These are phyloP conservation scores for Solanum ossicruentum DNA, from an alignment of 257 asterid genomes.

Conservation along the genomic window DNA sequence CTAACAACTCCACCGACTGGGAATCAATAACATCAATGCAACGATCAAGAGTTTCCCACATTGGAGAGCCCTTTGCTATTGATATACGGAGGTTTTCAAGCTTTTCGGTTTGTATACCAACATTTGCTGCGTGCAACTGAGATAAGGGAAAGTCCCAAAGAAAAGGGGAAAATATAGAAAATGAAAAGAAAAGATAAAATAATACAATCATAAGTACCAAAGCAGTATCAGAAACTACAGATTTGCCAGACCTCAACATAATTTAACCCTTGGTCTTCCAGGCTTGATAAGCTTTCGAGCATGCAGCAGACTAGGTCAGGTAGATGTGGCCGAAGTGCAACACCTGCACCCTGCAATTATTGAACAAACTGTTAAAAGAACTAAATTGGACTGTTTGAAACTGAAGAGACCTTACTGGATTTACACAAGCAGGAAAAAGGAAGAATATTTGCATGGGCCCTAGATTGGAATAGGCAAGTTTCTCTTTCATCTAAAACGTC, in stretches of 20 bases:
- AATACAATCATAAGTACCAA: not conserved
- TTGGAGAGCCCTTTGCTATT: slow-evolving; percentile 87
- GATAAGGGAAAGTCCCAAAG: not conserved
- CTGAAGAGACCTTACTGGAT: not conserved
- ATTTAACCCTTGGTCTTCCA: slow-evolving; percentile 96
- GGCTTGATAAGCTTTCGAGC: slow-evolving; percentile 98
- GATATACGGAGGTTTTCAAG: slow-evolving; percentile 86
- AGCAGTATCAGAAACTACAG: not conserved
- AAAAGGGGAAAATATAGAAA: not conserved
- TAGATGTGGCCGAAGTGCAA: slow-evolving; percentile 82
- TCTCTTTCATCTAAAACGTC: not conserved
- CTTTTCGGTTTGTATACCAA: slow-evolving; percentile 90
- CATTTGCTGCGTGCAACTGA: slow-evolving; percentile 89
- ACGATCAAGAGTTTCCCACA: slow-evolving; percentile 98
- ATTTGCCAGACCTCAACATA: slow-evolving; percentile 73
- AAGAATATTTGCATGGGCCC: not conserved
- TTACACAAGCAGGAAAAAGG: not conserved
- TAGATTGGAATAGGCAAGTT: not conserved
- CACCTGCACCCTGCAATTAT: slow-evolving; percentile 73
- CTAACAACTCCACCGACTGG: slow-evolving; percentile 59
- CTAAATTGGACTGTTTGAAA: not conserved
- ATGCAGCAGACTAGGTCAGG: slow-evolving; percentile 92
- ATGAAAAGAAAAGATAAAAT: not conserved
- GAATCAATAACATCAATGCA: slow-evolving; percentile 86
- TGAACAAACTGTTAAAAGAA: not conserved